phyloP scores from a whole-genome alignment of 495 filamentous ascomycete species.

The Penicillium odoratum region DNA sequence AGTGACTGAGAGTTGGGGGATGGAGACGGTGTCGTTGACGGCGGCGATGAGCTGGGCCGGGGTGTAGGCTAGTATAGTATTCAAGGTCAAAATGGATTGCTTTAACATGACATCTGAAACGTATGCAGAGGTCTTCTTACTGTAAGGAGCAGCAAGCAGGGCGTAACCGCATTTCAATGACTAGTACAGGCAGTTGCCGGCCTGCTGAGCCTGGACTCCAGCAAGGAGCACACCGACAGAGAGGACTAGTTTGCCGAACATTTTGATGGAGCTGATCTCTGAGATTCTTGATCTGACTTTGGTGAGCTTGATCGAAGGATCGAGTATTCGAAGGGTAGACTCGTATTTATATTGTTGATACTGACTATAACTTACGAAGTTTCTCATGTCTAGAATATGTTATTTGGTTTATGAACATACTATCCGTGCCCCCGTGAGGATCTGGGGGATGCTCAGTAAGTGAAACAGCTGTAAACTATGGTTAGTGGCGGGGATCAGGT shows the following conservation, averaged over 20 bases:
- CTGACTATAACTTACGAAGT: background rate
- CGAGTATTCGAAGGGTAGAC: background rate
- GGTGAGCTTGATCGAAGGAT: background rate
- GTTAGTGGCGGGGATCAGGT: background rate
- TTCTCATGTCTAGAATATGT: background rate
- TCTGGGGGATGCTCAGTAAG: constrained; percentile 1
- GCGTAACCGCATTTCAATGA: constrained; percentile 23
- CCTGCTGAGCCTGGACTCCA: constrained; percentile 22
- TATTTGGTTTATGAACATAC: background rate
- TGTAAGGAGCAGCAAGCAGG: constrained; percentile 20
- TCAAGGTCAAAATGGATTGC: background rate
- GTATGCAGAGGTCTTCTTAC: constrained; percentile 2
- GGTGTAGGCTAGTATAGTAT: constrained; percentile 14
- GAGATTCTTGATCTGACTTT: background rate
- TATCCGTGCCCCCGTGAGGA: background rate
- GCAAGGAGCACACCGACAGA: constrained; percentile 14
- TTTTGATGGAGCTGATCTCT: constrained; percentile 10
- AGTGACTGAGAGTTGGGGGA: constrained; percentile 12
- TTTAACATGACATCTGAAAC: too few species aligned
- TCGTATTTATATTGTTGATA: background rate
- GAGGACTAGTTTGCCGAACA: constrained; percentile 13
- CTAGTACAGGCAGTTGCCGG: constrained; percentile 21
- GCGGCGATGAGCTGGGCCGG: constrained; percentile 16
- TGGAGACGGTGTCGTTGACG: constrained; percentile 23
- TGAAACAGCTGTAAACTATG: background rate